phyloP scores from a whole-genome alignment of 768 basidiomycete species.

The Lepiota brunneoincarnata region DNA sequence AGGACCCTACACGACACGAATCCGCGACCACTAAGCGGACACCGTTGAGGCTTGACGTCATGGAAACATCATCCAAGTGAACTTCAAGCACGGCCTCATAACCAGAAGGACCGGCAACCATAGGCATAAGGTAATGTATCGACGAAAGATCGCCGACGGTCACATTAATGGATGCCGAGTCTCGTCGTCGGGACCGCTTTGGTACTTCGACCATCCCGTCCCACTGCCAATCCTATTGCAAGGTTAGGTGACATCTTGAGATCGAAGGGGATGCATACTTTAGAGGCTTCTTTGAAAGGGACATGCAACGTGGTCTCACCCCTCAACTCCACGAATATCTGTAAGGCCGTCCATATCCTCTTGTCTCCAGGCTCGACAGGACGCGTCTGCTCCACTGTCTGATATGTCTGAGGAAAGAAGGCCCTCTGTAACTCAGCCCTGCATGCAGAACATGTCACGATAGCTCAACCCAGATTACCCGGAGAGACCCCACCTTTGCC shows the following conservation, averaged over 20 bases:
- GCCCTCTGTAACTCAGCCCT: constrained; percentile 74
- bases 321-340: constrained; percentile 77
- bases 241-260: neutral
- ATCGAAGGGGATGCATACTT: constrained; percentile 40
- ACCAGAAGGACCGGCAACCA: constrained; percentile 70
- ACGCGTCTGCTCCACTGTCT: constrained; percentile 53
- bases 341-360: constrained; percentile 80
- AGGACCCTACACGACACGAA: constrained; percentile 64
- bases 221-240: constrained; percentile 85
- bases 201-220: constrained; percentile 57
- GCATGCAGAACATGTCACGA: constrained; percentile 10
- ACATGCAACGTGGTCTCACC: constrained; percentile 75
- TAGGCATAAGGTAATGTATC: constrained; percentile 80
- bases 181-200: constrained; percentile 51
- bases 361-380: constrained; percentile 72
- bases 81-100: constrained; percentile 81
- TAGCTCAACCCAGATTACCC: neutral
- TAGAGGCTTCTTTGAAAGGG: constrained; percentile 92
- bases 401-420: constrained; percentile 84
- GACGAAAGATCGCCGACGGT: constrained; percentile 79
- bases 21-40: constrained; percentile 75
- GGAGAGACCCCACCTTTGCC: constrained; percentile 62
- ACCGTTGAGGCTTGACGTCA: constrained; percentile 88
- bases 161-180: constrained; percentile 71
- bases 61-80: constrained; percentile 73